Percentiles rank a stretch among this genome's conserved stretches.
phyloP scores from a whole-genome alignment of 129 eudicot species.

The Silybum marianum region DNA sequence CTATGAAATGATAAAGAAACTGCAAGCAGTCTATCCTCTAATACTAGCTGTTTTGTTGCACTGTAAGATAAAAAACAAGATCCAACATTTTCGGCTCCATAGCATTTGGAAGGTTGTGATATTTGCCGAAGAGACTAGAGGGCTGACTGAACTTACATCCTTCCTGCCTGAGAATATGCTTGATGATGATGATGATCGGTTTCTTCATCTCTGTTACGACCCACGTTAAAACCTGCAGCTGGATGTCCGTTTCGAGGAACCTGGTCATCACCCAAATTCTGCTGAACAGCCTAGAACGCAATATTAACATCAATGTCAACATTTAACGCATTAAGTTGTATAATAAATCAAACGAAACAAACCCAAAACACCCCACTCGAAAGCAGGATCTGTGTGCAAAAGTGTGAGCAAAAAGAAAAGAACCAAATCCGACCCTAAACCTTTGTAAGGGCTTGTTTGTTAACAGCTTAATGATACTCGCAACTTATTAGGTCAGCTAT shows the following conservation, averaged over 20 bases:
- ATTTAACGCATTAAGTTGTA: not conserved
- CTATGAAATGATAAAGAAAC: conserved; percentile 22
- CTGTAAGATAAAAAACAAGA: conserved; percentile 18
- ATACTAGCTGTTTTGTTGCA: conserved; percentile 22
- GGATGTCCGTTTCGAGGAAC: conserved; percentile 35
- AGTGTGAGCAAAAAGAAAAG: not conserved
- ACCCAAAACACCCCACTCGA: not conserved
- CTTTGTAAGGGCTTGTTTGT: not conserved
- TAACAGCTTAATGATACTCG: too few species aligned
- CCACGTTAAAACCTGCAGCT: conserved; percentile 28
- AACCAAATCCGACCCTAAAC: not conserved
- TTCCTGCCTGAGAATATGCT: conserved; percentile 15
- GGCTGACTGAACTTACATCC: conserved; percentile 24
- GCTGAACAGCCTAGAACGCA: conserved; percentile 72
- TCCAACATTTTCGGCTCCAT: conserved; percentile 8
- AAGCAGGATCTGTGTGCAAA: not conserved
- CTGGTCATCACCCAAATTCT: conserved; percentile 60
- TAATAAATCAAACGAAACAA: not conserved
- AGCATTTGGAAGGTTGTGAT: not conserved
- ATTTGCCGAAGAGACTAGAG: not conserved
- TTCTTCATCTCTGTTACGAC: conserved; percentile 32
- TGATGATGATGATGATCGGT: conserved; percentile 2
- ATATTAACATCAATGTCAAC: not conserved
- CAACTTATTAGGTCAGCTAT: too few species aligned
- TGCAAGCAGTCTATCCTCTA: conserved; percentile 12